A percentile compares a stretch with the other conserved stretches of the same genome.
Conservation (phyloP, 2,329 filamentous ascomycete genomes). For the Aspergillus candidus region DNA sequence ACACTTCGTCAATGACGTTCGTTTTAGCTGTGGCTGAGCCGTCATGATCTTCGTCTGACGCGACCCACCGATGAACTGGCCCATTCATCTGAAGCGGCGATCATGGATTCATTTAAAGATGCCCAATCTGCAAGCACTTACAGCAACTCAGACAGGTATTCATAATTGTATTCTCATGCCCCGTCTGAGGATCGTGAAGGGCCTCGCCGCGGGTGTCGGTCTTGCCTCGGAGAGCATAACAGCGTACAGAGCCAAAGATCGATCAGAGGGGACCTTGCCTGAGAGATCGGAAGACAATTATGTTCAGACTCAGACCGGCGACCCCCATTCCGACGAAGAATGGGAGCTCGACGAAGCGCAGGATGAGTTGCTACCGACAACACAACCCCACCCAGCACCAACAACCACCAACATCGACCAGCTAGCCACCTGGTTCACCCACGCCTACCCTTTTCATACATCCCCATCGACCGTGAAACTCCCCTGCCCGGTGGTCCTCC, state of each 20-base stretch:
- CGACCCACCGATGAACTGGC: too few relatives aligned
- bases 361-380: constrained; percentile 9
- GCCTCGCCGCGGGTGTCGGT: constrained; percentile 23
- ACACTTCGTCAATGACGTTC: too few relatives aligned
- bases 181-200: constrained; percentile 5
- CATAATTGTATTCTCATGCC: too few relatives aligned
- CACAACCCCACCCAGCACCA: neutral
- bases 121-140: too few relatives aligned
- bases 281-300: neutral
- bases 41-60: too few relatives aligned
- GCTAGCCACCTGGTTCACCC: constrained; percentile 13
- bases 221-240: constrained; percentile 20
- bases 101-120: too few relatives aligned
- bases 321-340: constrained; percentile 10
- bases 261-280: neutral
- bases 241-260: constrained; percentile 15
- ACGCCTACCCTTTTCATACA: constrained; percentile 8
- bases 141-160: too few relatives aligned
- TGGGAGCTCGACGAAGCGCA: constrained; percentile 23
- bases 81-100: too few relatives aligned
- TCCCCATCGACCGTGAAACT: constrained; percentile 8
- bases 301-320: neutral
- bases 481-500: constrained; percentile 34
- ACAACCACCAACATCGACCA: constrained; percentile 3
- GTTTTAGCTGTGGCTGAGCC: too few relatives aligned